Conservation (phyloP, 1,139 yeast species). For the Sugiyamaella xylanicola region DNA sequence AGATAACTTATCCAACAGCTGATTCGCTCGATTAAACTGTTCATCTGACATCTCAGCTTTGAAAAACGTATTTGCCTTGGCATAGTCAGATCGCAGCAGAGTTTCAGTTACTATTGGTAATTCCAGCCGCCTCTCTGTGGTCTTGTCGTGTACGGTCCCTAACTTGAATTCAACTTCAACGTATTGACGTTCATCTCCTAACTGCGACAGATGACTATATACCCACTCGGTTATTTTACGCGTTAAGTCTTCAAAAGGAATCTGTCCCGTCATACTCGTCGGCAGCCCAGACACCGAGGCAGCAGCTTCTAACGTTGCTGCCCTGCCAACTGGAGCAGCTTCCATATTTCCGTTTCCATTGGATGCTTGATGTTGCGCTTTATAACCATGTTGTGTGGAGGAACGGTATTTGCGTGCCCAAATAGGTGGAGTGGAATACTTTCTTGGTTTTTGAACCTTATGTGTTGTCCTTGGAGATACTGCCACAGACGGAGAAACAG, state of each 20-base stretch:
- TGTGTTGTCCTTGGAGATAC: slow-evolving; percentile 16
- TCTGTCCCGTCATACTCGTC: slow-evolving; percentile 63
- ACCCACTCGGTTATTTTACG: slow-evolving; percentile 87
- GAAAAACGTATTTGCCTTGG: slow-evolving; percentile 60
- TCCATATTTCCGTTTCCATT: slow-evolving; percentile 6
- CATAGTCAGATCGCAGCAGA: slow-evolving; percentile 56
- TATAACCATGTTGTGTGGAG: slow-evolving; percentile 17
- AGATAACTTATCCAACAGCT: slow-evolving; percentile 55
- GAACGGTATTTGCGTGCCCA: slow-evolving; percentile 84
- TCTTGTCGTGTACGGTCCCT: slow-evolving; percentile 72
- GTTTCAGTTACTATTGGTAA: slow-evolving; percentile 80
- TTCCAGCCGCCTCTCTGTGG: slow-evolving; percentile 62
- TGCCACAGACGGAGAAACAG: slow-evolving; percentile 1
- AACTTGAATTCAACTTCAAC: slow-evolving; percentile 83
- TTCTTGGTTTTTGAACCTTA: slow-evolving; percentile 49
- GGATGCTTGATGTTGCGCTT: neutral
- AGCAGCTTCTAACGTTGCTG: too few relatives aligned
- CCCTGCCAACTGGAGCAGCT: too few relatives aligned
- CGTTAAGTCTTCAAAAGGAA: slow-evolving; percentile 82
- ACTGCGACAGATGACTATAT: slow-evolving; percentile 71
- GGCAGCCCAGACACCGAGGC: slow-evolving; percentile 34
- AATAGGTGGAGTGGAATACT: slow-evolving; percentile 68
- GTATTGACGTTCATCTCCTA: slow-evolving; percentile 60
- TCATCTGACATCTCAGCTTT: slow-evolving; percentile 71
- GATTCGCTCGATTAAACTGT: slow-evolving; percentile 62